Evolutionary conservation across 345 rosid genomes (phyloP).

Genomic region (Isatis tinctoria): DNA sequence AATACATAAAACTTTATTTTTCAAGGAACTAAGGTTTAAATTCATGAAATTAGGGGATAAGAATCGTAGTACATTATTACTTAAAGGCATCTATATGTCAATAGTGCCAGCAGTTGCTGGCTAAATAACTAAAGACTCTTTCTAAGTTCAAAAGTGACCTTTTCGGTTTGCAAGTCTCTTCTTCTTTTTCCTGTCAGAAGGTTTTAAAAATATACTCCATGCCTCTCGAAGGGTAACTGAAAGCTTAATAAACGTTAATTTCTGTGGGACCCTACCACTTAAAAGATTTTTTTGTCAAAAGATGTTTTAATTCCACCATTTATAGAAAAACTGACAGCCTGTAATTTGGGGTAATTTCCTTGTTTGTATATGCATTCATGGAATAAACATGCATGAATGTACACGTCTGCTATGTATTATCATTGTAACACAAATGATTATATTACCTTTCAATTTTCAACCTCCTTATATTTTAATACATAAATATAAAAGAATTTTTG

Average conservation of each 20-base stretch:
- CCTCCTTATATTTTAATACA: background rate
- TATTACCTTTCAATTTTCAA: background rate
- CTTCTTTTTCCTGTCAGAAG: background rate
- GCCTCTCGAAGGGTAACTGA: background rate
- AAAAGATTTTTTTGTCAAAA: background rate
- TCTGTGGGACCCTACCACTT: background rate
- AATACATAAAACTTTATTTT: background rate
- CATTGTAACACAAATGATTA: background rate
- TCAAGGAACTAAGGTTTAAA: background rate
- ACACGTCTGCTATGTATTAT: background rate
- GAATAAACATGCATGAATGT: background rate
- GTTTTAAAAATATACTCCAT: background rate
- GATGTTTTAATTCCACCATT: background rate
- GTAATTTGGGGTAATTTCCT: background rate
- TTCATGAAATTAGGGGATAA: background rate
- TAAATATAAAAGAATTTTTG: background rate
- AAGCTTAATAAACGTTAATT: background rate
- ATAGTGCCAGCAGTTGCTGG: background rate
- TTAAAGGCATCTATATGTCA: background rate
- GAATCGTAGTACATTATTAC: background rate
- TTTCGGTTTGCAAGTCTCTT: background rate
- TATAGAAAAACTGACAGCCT: background rate
- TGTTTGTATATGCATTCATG: background rate
- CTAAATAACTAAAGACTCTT: no score
- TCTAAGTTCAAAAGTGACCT: background rate